Evolutionary conservation across 345 rosid species (phyloP), one percentile per base, ranked within the genome.

Genomic region (Excoecaria cochinchinensis): DNA sequence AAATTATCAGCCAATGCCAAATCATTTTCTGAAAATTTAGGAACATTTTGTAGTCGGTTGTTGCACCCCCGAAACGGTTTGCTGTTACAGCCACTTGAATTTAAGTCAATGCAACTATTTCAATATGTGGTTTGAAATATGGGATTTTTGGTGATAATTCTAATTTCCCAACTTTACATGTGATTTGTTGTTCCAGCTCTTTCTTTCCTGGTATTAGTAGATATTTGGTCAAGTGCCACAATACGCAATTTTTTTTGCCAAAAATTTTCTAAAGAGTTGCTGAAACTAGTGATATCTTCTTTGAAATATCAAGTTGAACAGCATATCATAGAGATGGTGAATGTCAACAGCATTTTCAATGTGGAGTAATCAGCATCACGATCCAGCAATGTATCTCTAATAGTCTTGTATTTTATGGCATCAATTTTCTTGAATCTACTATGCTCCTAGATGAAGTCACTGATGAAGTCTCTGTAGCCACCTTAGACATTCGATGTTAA

Each of bases 11-110:
- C 36, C 42, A 73, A 59, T 55, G 55, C 87, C 62, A 83, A 74
- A 53, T 80, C 85, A 53, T 77, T 87, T 53, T 67, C 79, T 72
- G 79, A 85, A 82, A 80, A 76, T 12, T 76, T 87, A 16, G 84
- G 76, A 75, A 82, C 85, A 75, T 89, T 83, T 79, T 79, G 67
- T 22, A 19, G 77, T 70, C 89, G 71, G 60, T 77, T 87, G 57
- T 83, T 86, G 69, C 78, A 38, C 46, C 75, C 84, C 40, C 79
- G 56, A 67, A 87, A 88, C 84, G 95, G 97, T 92, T 84, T 38
- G 73, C 21, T 19, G 25, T 39, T 14, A 7, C 9, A 25, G 55
- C 42, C 39, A 42, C 66, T 74, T 59, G 38, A 22, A 17, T 55
- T 59, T 21, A 24, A 36, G 44, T 40, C 17, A 74, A 14, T 40